These are phyloP conservation scores for Diplogelasinospora grovesii DNA, from an alignment of 495 filamentous ascomycete genomes.

Conservation along the genomic window DNA sequence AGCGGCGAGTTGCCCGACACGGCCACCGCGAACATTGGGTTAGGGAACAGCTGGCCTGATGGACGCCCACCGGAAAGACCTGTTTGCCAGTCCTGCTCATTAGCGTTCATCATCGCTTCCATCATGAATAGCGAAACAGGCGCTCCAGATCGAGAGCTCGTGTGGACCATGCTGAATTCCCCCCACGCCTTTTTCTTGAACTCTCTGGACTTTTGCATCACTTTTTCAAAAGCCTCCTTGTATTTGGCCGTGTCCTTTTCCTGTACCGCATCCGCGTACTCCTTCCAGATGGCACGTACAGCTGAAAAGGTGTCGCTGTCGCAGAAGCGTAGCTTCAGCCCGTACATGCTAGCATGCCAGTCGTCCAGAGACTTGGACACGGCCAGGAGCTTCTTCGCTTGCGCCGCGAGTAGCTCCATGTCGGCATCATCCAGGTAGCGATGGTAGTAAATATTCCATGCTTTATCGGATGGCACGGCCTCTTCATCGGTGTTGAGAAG, in stretches of 20 bases:
- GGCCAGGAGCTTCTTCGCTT: conserved; percentile 33
- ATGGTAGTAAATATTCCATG: conserved; percentile 54
- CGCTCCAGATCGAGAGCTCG: conserved; percentile 2
- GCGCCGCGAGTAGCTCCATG: conserved; percentile 26
- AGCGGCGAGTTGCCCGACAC: conserved; percentile 12
- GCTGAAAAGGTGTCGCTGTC: conserved; percentile 25
- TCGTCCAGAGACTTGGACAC: conserved; percentile 27
- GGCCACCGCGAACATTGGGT: conserved; percentile 27
- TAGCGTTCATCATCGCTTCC: conserved; percentile 19
- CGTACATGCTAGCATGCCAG: conserved; percentile 34
- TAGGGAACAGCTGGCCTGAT: conserved; percentile 11
- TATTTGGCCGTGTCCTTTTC: conserved; percentile 6
- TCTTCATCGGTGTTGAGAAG: conserved; percentile 33
- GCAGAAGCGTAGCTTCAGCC: conserved; percentile 27
- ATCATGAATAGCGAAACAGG: conserved; percentile 4
- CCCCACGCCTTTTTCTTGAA: conserved; percentile 16
- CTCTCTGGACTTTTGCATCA: neutral
- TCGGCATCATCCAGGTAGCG: conserved; percentile 35
- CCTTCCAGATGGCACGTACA: conserved; percentile 30
- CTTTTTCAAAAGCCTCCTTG: conserved; percentile 7
- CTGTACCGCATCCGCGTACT: conserved; percentile 14
- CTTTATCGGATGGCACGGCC: conserved; percentile 10
- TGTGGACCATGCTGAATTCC: neutral
- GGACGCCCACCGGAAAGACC: conserved; percentile 16
- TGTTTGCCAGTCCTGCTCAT: conserved; percentile 29